Evolutionary conservation across 208 protist genomes (phyloP), one percentile per base, ranked within the genome.

Genomic region (Crithidia fasciculata): DNA sequence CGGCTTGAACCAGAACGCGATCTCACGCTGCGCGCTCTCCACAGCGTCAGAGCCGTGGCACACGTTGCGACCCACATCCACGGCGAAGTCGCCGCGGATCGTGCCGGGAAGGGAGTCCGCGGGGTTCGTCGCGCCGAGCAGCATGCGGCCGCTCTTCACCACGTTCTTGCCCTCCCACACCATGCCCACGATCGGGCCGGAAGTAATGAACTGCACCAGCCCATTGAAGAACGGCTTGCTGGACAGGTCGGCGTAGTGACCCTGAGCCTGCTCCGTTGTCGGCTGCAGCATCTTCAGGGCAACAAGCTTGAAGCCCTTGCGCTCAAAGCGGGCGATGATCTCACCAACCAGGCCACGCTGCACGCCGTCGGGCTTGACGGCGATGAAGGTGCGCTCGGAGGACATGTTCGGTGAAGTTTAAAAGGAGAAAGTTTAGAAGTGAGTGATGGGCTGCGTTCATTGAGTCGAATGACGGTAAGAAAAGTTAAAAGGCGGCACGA

Each of bases 101-200:
- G 98, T 98, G 72, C 98, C 98, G 69, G 97, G 96, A 49, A 86
- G 85, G 47, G 91, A 94, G 76, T 96, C 90, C 52, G 85, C 82
- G 66, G 97, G 97, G 86, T 99, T 98, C 55, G 98, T 99, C 50
- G 91, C 95, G 72, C 98, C 98, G 53, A 99, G 90, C 50, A 99
- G 89, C 57, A 83, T 72, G 76, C 98, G 97, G 71, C 90, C 97
- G 69, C 85, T 88, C 73, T 94, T 94, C 74, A 99, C 95, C 64
- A 96, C 97, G 71, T 92, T 93, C 76, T 97, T 96, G 74, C 98
- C 98, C 86, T 99, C 97, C 95, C 94, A 99, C 61, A 98, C 97
- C 97, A 99, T 99, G 57, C 94, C 95, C 75, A 98, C 92, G 72
- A 99, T 98, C 65, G 98, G 98, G 77, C 98, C 98, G 37, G 93